Conservation (phyloP, 140 eudicot species). For the Oenanthe javanica region DNA sequence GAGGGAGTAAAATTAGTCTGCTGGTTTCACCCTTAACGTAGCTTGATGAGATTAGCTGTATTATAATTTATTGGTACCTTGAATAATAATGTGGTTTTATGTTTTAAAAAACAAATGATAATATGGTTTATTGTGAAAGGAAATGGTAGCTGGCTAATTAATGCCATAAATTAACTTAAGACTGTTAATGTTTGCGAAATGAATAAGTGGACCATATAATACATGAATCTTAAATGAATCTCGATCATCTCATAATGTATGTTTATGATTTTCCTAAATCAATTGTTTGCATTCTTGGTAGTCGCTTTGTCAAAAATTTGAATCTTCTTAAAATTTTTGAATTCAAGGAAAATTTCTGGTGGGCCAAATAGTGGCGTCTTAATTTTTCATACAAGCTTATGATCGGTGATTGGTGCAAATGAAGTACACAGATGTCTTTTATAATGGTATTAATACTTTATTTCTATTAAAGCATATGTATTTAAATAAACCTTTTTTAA, state of each 20-base stretch:
- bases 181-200: background rate
- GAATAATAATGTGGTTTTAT: background rate
- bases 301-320: background rate
- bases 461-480: background rate
- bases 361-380: background rate
- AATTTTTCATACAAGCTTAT: background rate
- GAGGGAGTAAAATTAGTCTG: background rate
- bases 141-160: background rate
- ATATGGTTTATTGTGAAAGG: background rate
- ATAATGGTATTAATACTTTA: background rate
- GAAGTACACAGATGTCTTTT: background rate
- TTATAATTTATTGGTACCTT: background rate
- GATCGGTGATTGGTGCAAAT: background rate
- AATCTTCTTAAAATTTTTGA: background rate
- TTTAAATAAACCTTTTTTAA: background rate
- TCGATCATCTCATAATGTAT: background rate
- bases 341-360: background rate
- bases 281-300: background rate
- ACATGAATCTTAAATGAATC: background rate
- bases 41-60: background rate
- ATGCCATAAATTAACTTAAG: background rate
- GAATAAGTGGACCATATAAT: background rate
- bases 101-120: background rate
- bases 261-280: background rate
- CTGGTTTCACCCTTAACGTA: background rate